These are phyloP conservation scores for Verticillium longisporum DNA, from an alignment of 2,329 filamentous ascomycete genomes.

Conservation along the genomic window DNA sequence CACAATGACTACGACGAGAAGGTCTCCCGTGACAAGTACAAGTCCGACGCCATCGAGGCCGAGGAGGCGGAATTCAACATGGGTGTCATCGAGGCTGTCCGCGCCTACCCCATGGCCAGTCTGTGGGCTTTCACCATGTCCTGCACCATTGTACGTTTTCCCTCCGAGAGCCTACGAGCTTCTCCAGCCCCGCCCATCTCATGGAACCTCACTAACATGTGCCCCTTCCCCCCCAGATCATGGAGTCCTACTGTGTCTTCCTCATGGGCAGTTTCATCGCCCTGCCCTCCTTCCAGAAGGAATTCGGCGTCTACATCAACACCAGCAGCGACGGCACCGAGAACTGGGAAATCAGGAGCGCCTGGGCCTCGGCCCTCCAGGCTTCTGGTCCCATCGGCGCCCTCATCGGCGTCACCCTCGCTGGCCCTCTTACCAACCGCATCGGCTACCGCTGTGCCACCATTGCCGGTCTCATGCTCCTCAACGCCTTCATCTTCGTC, in stretches of 20 bases:
- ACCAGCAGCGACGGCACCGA: constrained; percentile 18
- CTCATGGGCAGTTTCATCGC: constrained; percentile 15
- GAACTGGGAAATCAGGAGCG: constrained; percentile 28
- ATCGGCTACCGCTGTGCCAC: constrained; percentile 56
- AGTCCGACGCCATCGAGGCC: constrained; percentile 48
- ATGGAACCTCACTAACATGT: not conserved
- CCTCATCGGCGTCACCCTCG: constrained; percentile 51
- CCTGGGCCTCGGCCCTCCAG: not conserved
- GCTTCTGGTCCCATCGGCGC: constrained; percentile 43
- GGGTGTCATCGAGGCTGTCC: constrained; percentile 24
- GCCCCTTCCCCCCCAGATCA: constrained; percentile 31
- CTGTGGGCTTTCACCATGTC: constrained; percentile 32
- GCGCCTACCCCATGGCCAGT: constrained; percentile 26
- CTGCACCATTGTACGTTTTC: constrained; percentile 31
- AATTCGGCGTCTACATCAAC: constrained; percentile 16
- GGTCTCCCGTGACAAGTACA: constrained; percentile 31
- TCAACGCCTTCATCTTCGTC: constrained; percentile 53
- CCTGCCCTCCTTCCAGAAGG: constrained; percentile 15
- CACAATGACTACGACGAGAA: constrained; percentile 23
- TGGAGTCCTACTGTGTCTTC: constrained; percentile 17
- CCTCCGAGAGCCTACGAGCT: no score
- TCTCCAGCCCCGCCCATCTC: no score
- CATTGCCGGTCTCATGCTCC: constrained; percentile 43
- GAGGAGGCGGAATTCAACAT: constrained; percentile 35
- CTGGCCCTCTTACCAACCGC: constrained; percentile 51